phyloP scores from a whole-genome alignment of 2,329 filamentous ascomycete genomes.

The Epichloe brachyelytri region DNA sequence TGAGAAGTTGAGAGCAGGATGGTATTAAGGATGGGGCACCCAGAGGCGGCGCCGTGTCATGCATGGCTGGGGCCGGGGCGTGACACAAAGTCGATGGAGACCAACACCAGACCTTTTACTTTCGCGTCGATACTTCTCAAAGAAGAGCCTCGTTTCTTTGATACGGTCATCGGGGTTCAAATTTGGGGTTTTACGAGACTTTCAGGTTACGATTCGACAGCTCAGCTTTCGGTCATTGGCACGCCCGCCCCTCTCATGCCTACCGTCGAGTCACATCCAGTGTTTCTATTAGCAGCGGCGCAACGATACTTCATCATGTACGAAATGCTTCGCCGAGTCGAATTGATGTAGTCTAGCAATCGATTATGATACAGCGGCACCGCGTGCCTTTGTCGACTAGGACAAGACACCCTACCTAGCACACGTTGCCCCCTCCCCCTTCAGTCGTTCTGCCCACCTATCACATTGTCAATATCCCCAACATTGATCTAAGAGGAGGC shows the following conservation, averaged over 20 bases:
- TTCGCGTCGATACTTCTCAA: neutral
- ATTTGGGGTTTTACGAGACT: neutral
- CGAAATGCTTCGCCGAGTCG: constrained; percentile 7
- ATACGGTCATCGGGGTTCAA: neutral
- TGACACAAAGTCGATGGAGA: neutral
- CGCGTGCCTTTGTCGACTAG: neutral
- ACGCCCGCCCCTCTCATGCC: neutral
- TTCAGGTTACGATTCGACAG: neutral
- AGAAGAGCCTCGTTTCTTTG: neutral
- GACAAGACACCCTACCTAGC: neutral
- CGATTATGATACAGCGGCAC: constrained; percentile 22
- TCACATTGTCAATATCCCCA: neutral
- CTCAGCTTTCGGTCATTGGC: neutral
- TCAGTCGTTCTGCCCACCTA: neutral
- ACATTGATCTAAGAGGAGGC: constrained; percentile 21
- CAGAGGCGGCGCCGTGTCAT: neutral
- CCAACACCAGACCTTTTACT: neutral
- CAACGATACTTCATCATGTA: neutral
- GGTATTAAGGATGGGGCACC: constrained; percentile 4
- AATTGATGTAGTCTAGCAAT: constrained; percentile 21
- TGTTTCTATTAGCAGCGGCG: neutral
- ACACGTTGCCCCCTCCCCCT: neutral
- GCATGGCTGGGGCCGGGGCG: neutral
- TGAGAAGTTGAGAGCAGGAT: constrained; percentile 1
- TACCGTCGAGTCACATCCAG: no score